These are phyloP conservation scores for Calonectria fujianensis DNA, from an alignment of 2,329 filamentous ascomycete genomes.

Conservation along the genomic window DNA sequence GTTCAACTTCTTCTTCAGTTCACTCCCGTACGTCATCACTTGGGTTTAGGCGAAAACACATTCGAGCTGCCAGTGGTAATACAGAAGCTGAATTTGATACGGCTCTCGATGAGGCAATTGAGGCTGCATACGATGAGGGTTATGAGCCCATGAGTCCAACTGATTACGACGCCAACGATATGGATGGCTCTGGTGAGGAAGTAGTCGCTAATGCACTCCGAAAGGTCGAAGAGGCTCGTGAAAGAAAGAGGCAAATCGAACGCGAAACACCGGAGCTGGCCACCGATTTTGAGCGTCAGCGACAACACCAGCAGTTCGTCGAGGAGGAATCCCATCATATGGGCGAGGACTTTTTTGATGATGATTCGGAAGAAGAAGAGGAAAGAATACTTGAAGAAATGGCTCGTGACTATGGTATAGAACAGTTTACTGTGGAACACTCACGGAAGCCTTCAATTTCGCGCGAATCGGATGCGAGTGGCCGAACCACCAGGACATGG, in stretches of 20 bases:
- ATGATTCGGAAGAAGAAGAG: conserved; percentile 81
- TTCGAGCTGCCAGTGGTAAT: conserved; percentile 80
- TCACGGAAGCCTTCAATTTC: conserved; percentile 77
- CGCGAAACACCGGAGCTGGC: conserved; percentile 72
- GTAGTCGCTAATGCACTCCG: conserved; percentile 74
- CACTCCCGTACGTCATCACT: conserved; percentile 87
- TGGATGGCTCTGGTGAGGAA: conserved; percentile 64
- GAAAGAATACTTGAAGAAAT: conserved; percentile 91
- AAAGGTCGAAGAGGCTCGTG: conserved; percentile 84
- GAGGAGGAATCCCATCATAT: conserved; percentile 43
- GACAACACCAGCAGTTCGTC: conserved; percentile 57
- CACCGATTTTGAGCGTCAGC: conserved; percentile 67
- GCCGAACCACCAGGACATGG: conserved; percentile 85
- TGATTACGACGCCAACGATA: conserved; percentile 59
- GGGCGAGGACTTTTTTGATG: conserved; percentile 77
- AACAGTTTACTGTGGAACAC: conserved; percentile 82
- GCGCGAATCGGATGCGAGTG: conserved; percentile 88
- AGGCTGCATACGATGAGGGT: conserved; percentile 95
- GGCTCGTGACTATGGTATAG: conserved; percentile 87
- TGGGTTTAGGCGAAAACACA: conserved; percentile 80
- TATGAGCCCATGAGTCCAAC: conserved; percentile 82
- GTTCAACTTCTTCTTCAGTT: conserved; percentile 85
- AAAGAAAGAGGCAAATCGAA: conserved; percentile 84
- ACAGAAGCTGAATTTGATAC: conserved; percentile 96
- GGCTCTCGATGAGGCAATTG: conserved; percentile 94